Evolutionary conservation across 1,284 basidiomycete species (phyloP), one percentile per base, ranked within the genome.

Genomic region (Microbotryum intermedium): DNA sequence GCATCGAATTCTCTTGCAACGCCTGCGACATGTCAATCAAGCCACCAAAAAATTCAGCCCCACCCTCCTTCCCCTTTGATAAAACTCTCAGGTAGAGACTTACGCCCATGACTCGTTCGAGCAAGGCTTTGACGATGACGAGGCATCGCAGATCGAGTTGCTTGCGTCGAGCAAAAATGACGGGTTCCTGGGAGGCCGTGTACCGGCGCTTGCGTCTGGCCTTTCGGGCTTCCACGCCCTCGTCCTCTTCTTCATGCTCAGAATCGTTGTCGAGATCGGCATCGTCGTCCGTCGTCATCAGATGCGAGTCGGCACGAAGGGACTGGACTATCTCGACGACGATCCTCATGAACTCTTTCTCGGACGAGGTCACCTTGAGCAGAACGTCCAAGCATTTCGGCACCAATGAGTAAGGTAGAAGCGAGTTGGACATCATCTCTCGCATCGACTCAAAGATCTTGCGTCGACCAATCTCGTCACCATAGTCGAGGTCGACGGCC

Each of bases 241-340:
- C 50, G 20, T 52, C 57, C 10, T 42, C 50, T 21, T 62, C 66
- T 5, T 59, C 63, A 57, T 55, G 62, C 50, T 72, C 74, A 30
- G 70, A 72, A 52, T 65, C 75, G 1, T 82, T 82, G 5, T 82
- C 67, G 30, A 82, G 80, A 26, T 74, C 77, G 29, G 71, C 71
- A 26, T 70, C 66, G 10, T 60, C 60, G 45, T 69, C 67, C 4
- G 60, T 62, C 16, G 66, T 66, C 18, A 68, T 54, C 30, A 66
- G 66, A 25, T 57, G 61, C 47, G 65, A 70, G 29, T 71, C 68
- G 69, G 89, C 87, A 20, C 90, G 80, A 18, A 94, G 79, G 62
- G 90, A 88, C 55, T 92, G 87, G 4, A 97, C 85, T 25, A 95
- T 85, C 71, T 98, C 94, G 25, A 97, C 93, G 3, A 97, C 85